phyloP scores from a whole-genome alignment of 768 basidiomycete genomes.

The Ramaria rubella region DNA sequence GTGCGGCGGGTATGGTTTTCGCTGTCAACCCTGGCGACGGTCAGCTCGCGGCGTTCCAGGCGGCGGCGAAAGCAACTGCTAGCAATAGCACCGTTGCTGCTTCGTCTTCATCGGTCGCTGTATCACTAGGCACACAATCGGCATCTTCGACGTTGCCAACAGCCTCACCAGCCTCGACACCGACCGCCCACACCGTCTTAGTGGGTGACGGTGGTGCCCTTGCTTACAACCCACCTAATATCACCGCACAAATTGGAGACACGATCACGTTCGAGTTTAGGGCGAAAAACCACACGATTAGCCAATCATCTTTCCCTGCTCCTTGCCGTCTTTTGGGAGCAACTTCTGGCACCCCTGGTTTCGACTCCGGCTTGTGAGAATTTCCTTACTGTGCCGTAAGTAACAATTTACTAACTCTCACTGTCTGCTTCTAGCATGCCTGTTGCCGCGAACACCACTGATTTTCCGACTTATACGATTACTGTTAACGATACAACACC shows the following conservation, averaged over 20 bases:
- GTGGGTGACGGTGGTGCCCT: constrained; percentile 36
- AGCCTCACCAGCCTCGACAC: constrained; percentile 25
- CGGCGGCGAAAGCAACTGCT: constrained; percentile 7
- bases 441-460: constrained; percentile 36
- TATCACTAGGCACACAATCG: constrained; percentile 29
- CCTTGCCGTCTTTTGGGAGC: constrained; percentile 37
- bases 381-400: not conserved
- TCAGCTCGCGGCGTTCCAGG: constrained; percentile 3
- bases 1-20: constrained; percentile 59
- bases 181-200: constrained; percentile 30
- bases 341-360: constrained; percentile 33
- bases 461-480: constrained; percentile 48
- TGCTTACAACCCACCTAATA: constrained; percentile 38
- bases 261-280: constrained; percentile 44
- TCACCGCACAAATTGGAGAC: constrained; percentile 45
- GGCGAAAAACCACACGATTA: constrained; percentile 27
- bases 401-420: not conserved
- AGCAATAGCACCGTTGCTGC: constrained; percentile 17
- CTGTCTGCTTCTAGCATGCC: constrained; percentile 32
- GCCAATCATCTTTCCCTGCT: constrained; percentile 22
- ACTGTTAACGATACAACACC: constrained; percentile 40
- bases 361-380: constrained; percentile 48
- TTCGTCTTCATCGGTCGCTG: constrained; percentile 30
- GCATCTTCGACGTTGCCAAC: constrained; percentile 21
- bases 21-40: constrained; percentile 49